Conservation (phyloP, 2,329 filamentous ascomycete genomes). For the Pleomassaria siparia region DNA sequence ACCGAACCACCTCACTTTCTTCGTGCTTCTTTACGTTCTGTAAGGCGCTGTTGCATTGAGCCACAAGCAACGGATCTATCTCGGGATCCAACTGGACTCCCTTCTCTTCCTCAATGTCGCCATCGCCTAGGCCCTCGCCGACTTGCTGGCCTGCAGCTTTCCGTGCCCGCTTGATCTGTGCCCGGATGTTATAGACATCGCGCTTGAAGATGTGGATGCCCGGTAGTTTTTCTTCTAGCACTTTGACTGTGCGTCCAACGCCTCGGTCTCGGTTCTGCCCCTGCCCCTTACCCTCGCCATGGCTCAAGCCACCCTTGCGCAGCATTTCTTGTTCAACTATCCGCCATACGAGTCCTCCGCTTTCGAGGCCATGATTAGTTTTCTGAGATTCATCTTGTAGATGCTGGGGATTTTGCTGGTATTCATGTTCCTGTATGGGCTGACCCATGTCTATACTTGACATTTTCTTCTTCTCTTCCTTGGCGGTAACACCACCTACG, state of each 20-base stretch:
- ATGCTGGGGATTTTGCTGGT: background rate
- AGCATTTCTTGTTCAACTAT: slow-evolving; percentile 41
- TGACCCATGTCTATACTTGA: background rate
- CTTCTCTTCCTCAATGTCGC: slow-evolving; percentile 11
- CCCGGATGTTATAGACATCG: slow-evolving; percentile 40
- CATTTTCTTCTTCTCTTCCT: slow-evolving; percentile 24
- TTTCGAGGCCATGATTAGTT: slow-evolving; percentile 28
- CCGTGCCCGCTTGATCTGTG: slow-evolving; percentile 34
- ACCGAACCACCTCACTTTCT: slow-evolving; percentile 20
- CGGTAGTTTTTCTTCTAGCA: slow-evolving; percentile 29
- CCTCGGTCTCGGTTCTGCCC: slow-evolving; percentile 35
- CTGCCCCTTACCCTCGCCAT: too few relatives aligned
- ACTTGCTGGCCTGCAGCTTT: slow-evolving; percentile 32
- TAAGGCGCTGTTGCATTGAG: slow-evolving; percentile 18
- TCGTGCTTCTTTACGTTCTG: slow-evolving; percentile 16
- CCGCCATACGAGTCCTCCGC: slow-evolving; percentile 34
- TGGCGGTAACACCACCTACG: slow-evolving; percentile 34
- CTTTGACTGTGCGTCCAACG: slow-evolving; percentile 33
- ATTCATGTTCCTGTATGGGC: background rate
- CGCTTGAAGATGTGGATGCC: slow-evolving; percentile 41
- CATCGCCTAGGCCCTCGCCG: slow-evolving; percentile 23
- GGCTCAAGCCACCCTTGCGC: slow-evolving; percentile 24
- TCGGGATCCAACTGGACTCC: background rate
- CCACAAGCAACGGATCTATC: slow-evolving; percentile 26
- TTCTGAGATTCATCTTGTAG: slow-evolving; percentile 6